Base-by-base conservation (phyloP, 2,329 filamentous ascomycete genomes). In the Aspergillus alliaceus region DNA sequence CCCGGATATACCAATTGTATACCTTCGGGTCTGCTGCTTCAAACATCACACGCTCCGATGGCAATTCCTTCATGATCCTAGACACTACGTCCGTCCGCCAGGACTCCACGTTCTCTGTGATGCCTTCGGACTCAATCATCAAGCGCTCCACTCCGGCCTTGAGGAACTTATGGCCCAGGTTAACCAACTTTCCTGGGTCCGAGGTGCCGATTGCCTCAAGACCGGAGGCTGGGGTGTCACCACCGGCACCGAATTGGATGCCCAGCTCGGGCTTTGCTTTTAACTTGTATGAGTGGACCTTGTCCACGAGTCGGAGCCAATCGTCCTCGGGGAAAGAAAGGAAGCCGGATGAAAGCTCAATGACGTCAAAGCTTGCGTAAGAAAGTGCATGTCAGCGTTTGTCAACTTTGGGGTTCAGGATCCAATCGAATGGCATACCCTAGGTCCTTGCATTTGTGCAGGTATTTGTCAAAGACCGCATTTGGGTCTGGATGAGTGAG, bases 61-160 rank as follows among this genome's bases (percentile, higher is more conserved):
- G 80, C 20, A 84, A 56, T 48, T 83, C 80, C 52, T 77, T 76
- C 69, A 84, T 71, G 42, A 84, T 82, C 27, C 69, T 67, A 39
- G 81, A 80, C 15, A 84, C 81, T 2, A 84, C 81, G 61, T 84
- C 82, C 2, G 80, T 84, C 55, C 80, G 72, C 83, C 83, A 84
- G 8, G 68, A 74, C 51, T 69, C 72, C 6, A 84, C 81, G 52
- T 84, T 84, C 71, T 84, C 82, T 0, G 82, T 84, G 60, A 85
- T 84, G 0, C 82, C 82, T 68, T 84, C 82, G n/a, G 80, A 83
- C 64, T 85, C 81, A 54, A 84, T 82, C 82, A 85, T 85, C 63
- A 84, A 73, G 8, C 81, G 72, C 66, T 84, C 81, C 3, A 85
- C 81, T 0, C 82, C 82, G 0, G 74, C 78, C 18, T 80, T 73